Evolutionary conservation across 768 basidiomycete species (phyloP), one percentile per base, ranked within the genome.

Genomic region (Polyporus arcularius): DNA sequence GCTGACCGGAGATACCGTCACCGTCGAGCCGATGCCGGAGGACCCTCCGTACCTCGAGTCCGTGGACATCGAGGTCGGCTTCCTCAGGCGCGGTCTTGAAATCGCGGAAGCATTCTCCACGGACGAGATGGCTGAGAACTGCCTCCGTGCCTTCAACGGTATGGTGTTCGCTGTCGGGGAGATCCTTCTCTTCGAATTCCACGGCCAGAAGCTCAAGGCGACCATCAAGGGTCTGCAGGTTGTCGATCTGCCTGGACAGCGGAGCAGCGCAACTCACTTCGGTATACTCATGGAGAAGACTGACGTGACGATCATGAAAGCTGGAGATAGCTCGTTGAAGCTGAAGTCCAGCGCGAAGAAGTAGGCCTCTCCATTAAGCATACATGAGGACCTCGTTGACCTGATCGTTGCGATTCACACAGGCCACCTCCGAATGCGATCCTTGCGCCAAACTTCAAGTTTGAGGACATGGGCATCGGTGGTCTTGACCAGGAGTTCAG

Each of bases 391-490:
- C 11, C 51, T 48, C 12, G 28, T 26, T 26, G 46, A 26, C 26
- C 15, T 26, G 46, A 26, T 26, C 15, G 61, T 39, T 50, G 18
- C 50, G 21, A 4, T 6, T 9, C 12, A 6, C 60, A 55, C 50
- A 96, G 94, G 67, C 86, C 92, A 0, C 88, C 94, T 5, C 86
- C 95, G 7, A 98, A 98, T 71, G 94, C 97, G 0, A 96, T 99
- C 66, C 83, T 99, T 10, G 88, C 94, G 0, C 94, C 97, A 1
- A 98, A 98, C 75, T 99, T 99, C 85, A 98, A 97, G 75, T 99
- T 99, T 63, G 92, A 96, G 70, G 97, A 99, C 73, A 98, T 99
- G 96, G 97, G 97, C 16, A 98, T 99, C 69, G 97, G 97, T 70
- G 97, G 97, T 69, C 80, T 99, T 38, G 97, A 99, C 73, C 80